These are phyloP conservation scores for Malassezia furfur DNA, from an alignment of 1,284 basidiomycete species.

Conservation along the genomic window DNA sequence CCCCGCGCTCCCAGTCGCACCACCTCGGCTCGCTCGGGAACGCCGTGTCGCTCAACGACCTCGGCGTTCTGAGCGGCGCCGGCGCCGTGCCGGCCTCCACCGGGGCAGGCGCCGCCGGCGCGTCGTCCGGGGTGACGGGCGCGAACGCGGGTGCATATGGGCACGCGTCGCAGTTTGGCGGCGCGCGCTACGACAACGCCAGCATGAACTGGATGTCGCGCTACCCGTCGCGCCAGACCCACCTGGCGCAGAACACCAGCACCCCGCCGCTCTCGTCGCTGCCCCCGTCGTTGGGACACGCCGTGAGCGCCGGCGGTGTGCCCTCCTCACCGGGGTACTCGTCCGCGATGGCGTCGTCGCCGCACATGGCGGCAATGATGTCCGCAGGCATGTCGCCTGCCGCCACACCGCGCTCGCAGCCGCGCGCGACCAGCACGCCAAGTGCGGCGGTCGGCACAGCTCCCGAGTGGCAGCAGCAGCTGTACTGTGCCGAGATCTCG, in stretches of 20 bases:
- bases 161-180: background rate
- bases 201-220: conserved; percentile 13
- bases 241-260: conserved; percentile 22
- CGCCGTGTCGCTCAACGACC: background rate
- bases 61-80: background rate
- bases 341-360: conserved; percentile 20
- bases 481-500: conserved; percentile 49
- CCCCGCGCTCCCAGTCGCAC: background rate
- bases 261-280: conserved; percentile 33
- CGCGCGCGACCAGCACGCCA: conserved; percentile 8
- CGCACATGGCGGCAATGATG: conserved; percentile 29
- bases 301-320: conserved; percentile 11
- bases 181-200: background rate
- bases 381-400: conserved; percentile 23
- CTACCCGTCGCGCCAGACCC: background rate
- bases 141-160: background rate
- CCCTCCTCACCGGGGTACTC: conserved; percentile 36
- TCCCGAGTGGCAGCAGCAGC: conserved; percentile 44
- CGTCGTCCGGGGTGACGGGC: background rate
- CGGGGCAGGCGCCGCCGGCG: background rate
- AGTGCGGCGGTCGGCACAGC: conserved; percentile 22
- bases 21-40: background rate
- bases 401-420: background rate
- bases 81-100: background rate
- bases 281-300: conserved; percentile 29